phyloP scores from a whole-genome alignment of 1,284 basidiomycete genomes.

The Phylloporus gajari region DNA sequence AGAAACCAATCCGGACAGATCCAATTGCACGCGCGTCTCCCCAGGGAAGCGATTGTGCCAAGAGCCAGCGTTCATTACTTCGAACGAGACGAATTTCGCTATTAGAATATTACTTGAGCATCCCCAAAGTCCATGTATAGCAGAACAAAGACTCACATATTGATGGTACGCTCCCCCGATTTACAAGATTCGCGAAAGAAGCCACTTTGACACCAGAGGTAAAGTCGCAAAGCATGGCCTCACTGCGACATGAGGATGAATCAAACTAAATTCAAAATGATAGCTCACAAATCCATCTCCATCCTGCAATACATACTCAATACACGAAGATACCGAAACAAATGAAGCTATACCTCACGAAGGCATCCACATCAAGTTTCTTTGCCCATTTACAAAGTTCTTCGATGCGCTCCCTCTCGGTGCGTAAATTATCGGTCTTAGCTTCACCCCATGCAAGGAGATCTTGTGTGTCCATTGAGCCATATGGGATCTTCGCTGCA shows the following conservation, averaged over 20 bases:
- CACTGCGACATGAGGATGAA: background rate
- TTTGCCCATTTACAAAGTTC: conserved; percentile 3
- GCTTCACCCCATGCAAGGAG: conserved; percentile 36
- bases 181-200: background rate
- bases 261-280: background rate
- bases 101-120: background rate
- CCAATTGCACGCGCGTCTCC: background rate
- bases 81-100: background rate
- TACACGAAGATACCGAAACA: too few relatives aligned
- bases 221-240: conserved; percentile 7
- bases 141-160: background rate
- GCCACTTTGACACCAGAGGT: background rate
- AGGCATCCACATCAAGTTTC: background rate
- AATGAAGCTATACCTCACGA: background rate
- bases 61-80: background rate
- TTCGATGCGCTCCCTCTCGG: background rate
- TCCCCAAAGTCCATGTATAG: too few relatives aligned
- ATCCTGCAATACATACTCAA: background rate
- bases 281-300: conserved; percentile 6
- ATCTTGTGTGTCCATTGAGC: conserved; percentile 54
- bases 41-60: conserved; percentile 6
- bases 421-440: background rate
- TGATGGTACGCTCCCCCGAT: background rate
- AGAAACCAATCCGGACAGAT: background rate
- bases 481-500: conserved; percentile 45